Conservation (phyloP, 2,329 filamentous ascomycete species). For the Monosporascus sp. region DNA sequence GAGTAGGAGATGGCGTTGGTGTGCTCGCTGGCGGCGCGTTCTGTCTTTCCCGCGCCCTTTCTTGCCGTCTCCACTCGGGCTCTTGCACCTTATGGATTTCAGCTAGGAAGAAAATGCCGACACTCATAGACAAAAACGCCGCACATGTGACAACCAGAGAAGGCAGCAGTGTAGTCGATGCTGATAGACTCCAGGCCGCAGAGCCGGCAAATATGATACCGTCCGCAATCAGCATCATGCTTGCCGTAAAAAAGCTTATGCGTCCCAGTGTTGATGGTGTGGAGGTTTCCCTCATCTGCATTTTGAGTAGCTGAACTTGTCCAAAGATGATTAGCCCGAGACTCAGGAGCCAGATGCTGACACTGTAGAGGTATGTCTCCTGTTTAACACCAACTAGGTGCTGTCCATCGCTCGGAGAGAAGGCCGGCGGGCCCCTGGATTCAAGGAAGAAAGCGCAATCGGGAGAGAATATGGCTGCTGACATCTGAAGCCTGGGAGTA, state of each 20-base stretch:
- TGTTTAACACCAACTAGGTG: slow-evolving; percentile 58
- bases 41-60: slow-evolving; percentile 28
- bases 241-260: slow-evolving; percentile 59
- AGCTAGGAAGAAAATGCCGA: slow-evolving; percentile 53
- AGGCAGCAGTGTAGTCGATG: slow-evolving; percentile 51
- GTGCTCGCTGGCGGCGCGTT: slow-evolving; percentile 17
- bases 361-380: slow-evolving; percentile 51
- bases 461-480: slow-evolving; percentile 60
- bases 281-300: slow-evolving; percentile 60
- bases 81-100: slow-evolving; percentile 60
- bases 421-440: slow-evolving; percentile 57
- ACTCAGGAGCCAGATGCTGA: slow-evolving; percentile 54
- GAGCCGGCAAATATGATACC: slow-evolving; percentile 53
- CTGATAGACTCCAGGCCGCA: slow-evolving; percentile 51
- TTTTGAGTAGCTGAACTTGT: slow-evolving; percentile 58
- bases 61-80: slow-evolving; percentile 45
- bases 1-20: slow-evolving; percentile 10
- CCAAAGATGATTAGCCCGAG: slow-evolving; percentile 52
- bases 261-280: slow-evolving; percentile 64
- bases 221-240: slow-evolving; percentile 59
- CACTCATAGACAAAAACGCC: slow-evolving; percentile 51
- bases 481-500: slow-evolving; percentile 56
- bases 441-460: slow-evolving; percentile 64
- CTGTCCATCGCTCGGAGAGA: slow-evolving; percentile 42
- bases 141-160: slow-evolving; percentile 49